Percentiles rank a stretch among this genome's conserved stretches.
Evolutionary conservation across 257 asterid genomes (phyloP).

Genomic region (Nicotiana knightiana): DNA sequence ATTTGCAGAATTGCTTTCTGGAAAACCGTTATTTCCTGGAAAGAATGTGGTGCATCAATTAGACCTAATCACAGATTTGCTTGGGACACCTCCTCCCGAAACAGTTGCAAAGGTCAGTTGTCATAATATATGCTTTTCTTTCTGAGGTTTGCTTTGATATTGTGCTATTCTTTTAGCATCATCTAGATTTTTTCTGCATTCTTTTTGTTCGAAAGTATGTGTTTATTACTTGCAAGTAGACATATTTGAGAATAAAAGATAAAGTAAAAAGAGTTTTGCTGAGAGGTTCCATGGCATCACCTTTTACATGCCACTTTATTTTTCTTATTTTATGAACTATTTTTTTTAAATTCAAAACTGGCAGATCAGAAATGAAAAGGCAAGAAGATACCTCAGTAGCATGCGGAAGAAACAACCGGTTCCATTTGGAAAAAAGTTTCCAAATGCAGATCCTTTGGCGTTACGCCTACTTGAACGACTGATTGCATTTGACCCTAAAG

Average conservation of each 20-base stretch:
- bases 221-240: background rate
- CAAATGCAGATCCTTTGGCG: slow-evolving; percentile 78
- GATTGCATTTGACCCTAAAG: slow-evolving; percentile 93
- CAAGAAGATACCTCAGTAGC: slow-evolving; percentile 84
- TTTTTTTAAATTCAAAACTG: slow-evolving; percentile 26
- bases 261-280: background rate
- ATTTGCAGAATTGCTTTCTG: slow-evolving; percentile 85
- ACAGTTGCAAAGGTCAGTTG: slow-evolving; percentile 69
- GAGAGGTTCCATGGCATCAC: background rate
- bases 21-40: slow-evolving; percentile 88
- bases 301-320: slow-evolving; percentile 1
- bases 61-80: slow-evolving; percentile 88
- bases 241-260: background rate
- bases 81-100: slow-evolving; percentile 92
- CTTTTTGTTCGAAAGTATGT: background rate
- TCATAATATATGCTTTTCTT: background rate
- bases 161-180: background rate
- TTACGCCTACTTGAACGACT: slow-evolving; percentile 67
- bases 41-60: slow-evolving; percentile 90
- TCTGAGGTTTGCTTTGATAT: background rate
- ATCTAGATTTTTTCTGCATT: background rate
- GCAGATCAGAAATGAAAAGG: slow-evolving; percentile 98
- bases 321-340: background rate
- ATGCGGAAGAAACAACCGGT: slow-evolving; percentile 84
- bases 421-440: slow-evolving; percentile 74